These are phyloP conservation scores for Erigeron philadelphicus DNA, from an alignment of 140 eudicot genomes.

Conservation along the genomic window DNA sequence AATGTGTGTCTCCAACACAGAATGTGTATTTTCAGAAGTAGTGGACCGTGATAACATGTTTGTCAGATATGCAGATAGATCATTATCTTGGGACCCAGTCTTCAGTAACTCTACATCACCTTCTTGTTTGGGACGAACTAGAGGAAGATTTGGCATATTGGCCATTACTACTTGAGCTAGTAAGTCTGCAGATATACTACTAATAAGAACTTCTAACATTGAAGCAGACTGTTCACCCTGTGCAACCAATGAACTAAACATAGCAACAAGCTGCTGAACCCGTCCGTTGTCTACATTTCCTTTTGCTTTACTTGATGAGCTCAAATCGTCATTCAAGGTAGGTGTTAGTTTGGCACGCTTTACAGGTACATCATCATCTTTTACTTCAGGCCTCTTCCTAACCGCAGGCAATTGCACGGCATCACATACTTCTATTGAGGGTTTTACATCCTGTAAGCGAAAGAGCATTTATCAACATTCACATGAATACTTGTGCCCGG, in stretches of 20 bases:
- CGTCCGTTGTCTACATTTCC: conserved; percentile 57
- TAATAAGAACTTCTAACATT: conserved; percentile 76
- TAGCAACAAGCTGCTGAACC: conserved; percentile 79
- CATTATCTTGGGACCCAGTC: conserved; percentile 37
- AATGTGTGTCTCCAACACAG: conserved; percentile 27
- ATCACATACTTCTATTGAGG: conserved; percentile 32
- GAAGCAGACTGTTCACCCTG: conserved; percentile 92
- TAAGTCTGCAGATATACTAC: conserved; percentile 86
- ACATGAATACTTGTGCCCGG: conserved; percentile 6
- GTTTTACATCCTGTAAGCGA: conserved; percentile 54
- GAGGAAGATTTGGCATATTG: conserved; percentile 81
- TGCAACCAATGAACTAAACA: conserved; percentile 90
- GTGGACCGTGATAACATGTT: conserved; percentile 43
- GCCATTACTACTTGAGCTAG: conserved; percentile 93
- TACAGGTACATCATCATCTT: conserved; percentile 50
- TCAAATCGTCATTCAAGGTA: conserved; percentile 29
- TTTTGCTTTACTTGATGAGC: conserved; percentile 36
- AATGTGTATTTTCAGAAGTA: conserved; percentile 28
- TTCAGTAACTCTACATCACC: conserved; percentile 37
- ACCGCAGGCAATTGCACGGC: conserved; percentile 35
- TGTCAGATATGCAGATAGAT: conserved; percentile 54
- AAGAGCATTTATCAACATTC: conserved; percentile 13
- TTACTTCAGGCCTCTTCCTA: conserved; percentile 62
- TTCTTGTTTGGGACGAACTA: conserved; percentile 46
- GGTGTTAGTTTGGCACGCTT: conserved; percentile 67